Percentiles rank a stretch among this genome's conserved stretches.
Evolutionary conservation across 345 rosid species (phyloP).

Genomic region (Nasturtium officinale): DNA sequence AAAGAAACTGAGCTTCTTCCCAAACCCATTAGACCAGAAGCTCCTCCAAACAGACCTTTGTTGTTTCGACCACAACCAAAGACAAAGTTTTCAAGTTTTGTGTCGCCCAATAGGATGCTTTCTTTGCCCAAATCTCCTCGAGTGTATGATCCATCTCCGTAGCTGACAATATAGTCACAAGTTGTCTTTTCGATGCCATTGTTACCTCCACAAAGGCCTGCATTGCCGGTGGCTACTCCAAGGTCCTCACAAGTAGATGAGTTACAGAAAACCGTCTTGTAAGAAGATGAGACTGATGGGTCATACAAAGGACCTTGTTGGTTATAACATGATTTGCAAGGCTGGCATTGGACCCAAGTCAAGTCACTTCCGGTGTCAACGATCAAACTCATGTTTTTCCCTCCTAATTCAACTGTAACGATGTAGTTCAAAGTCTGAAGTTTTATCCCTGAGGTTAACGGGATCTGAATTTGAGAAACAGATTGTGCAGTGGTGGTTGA

Average conservation of each 20-base stretch:
- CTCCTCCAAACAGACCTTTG: slow-evolving; percentile 79
- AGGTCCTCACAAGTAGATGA: slow-evolving; percentile 71
- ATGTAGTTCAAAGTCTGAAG: slow-evolving; percentile 76
- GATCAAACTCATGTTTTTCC: slow-evolving; percentile 61
- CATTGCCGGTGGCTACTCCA: slow-evolving; percentile 52
- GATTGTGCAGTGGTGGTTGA: slow-evolving; percentile 37
- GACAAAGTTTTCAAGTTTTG: slow-evolving; percentile 49
- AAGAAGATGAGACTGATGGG: slow-evolving; percentile 68
- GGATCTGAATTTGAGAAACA: slow-evolving; percentile 47
- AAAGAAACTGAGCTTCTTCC: slow-evolving; percentile 76
- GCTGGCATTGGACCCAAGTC: slow-evolving; percentile 94
- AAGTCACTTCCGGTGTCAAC: slow-evolving; percentile 95
- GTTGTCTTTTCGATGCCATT: slow-evolving; percentile 32
- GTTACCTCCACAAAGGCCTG: slow-evolving; percentile 51
- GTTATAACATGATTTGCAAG: slow-evolving; percentile 70
- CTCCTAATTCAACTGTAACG: slow-evolving; percentile 64
- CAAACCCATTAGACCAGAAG: slow-evolving; percentile 86
- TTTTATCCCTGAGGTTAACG: slow-evolving; percentile 64
- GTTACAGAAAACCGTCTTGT: slow-evolving; percentile 58
- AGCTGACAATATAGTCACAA: slow-evolving; percentile 73
- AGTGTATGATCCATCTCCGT: slow-evolving; percentile 91
- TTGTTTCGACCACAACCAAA: slow-evolving; percentile 87
- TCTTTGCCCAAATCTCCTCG: slow-evolving; percentile 72
- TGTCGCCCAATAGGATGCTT: slow-evolving; percentile 52
- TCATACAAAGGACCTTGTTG: slow-evolving; percentile 76